Percentiles rank a stretch among this genome's conserved stretches.
These are phyloP conservation scores for Scytalidium lignicola DNA, from an alignment of 2,329 filamentous ascomycete genomes.

Conservation along the genomic window DNA sequence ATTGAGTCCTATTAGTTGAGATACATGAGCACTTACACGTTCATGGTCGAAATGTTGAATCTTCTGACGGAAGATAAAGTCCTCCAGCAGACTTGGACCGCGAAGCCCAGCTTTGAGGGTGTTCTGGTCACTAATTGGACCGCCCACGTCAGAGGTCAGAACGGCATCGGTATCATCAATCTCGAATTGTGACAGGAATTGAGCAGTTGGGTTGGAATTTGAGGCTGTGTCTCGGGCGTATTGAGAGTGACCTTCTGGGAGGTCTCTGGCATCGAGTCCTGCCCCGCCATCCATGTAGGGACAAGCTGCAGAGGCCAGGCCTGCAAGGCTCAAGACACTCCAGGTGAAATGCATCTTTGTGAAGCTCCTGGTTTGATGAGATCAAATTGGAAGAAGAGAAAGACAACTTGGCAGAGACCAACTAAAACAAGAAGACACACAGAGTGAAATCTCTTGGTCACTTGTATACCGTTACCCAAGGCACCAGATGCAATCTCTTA, in stretches of 20 bases:
- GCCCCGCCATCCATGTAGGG: slow-evolving; percentile 33
- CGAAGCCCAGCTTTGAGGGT: slow-evolving; percentile 62
- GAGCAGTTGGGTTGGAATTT: slow-evolving; percentile 2
- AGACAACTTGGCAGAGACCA: no score
- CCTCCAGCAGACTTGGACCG: slow-evolving; percentile 65
- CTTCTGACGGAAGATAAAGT: slow-evolving; percentile 69
- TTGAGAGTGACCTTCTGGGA: no score
- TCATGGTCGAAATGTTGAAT: slow-evolving; percentile 69
- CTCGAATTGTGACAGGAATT: slow-evolving; percentile 34
- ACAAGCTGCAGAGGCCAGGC: slow-evolving; percentile 32
- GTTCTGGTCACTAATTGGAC: slow-evolving; percentile 61
- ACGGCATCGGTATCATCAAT: slow-evolving; percentile 49
- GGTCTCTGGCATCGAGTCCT: slow-evolving; percentile 11
- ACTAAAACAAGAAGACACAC: no score
- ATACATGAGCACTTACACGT: slow-evolving; percentile 40
- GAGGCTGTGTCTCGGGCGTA: neutral
- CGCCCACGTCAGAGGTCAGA: slow-evolving; percentile 63
- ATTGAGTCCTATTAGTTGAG: neutral
- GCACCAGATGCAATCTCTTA: no score
- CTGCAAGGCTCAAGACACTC: slow-evolving; percentile 9
- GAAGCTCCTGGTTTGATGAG: no score
- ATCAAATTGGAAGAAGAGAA: no score
- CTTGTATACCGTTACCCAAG: no score
- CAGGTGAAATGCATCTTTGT: no score
- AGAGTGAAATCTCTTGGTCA: no score